phyloP scores from a whole-genome alignment of 2,329 filamentous ascomycete genomes.

The Penicillium sp. region DNA sequence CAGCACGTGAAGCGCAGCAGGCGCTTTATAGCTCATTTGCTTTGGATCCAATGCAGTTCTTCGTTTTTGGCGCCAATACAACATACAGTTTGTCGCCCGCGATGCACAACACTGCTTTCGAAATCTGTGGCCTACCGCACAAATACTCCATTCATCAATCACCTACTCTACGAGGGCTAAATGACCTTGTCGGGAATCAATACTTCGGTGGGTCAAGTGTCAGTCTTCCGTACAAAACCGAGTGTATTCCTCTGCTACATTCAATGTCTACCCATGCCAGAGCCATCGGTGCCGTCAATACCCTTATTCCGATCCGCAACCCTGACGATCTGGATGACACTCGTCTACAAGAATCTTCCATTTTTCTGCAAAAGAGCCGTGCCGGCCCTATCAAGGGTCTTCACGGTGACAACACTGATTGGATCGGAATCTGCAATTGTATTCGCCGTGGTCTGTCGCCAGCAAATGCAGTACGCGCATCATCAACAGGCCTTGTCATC shows the following conservation, averaged over 20 bases:
- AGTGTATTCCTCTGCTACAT: slow-evolving; percentile 64
- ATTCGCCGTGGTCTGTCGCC: slow-evolving; percentile 71
- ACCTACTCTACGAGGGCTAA: slow-evolving; percentile 61
- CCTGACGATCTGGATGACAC: slow-evolving; percentile 53
- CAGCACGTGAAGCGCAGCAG: slow-evolving; percentile 62
- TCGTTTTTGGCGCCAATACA: slow-evolving; percentile 71
- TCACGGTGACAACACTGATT: slow-evolving; percentile 79
- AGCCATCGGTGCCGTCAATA: slow-evolving; percentile 75
- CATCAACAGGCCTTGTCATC: slow-evolving; percentile 59
- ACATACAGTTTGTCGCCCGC: slow-evolving; percentile 72
- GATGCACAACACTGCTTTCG: slow-evolving; percentile 72
- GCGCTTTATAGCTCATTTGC: slow-evolving; percentile 67
- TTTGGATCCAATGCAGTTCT: slow-evolving; percentile 68
- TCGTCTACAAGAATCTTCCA: slow-evolving; percentile 55
- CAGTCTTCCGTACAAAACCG: slow-evolving; percentile 71
- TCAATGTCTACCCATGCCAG: slow-evolving; percentile 69
- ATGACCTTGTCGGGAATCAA: slow-evolving; percentile 62
- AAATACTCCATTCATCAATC: slow-evolving; percentile 65
- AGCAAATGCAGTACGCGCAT: slow-evolving; percentile 62
- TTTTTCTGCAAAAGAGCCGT: slow-evolving; percentile 60
- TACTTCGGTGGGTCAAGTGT: slow-evolving; percentile 71
- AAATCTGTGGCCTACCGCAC: slow-evolving; percentile 67
- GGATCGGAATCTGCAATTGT: slow-evolving; percentile 74
- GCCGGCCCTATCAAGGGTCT: slow-evolving; percentile 66
- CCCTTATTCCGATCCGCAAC: slow-evolving; percentile 67